Evolutionary conservation across 2,329 filamentous ascomycete genomes (phyloP), one percentile per base, ranked within the genome.

Genomic region (Pseudogymnoascus sp.): DNA sequence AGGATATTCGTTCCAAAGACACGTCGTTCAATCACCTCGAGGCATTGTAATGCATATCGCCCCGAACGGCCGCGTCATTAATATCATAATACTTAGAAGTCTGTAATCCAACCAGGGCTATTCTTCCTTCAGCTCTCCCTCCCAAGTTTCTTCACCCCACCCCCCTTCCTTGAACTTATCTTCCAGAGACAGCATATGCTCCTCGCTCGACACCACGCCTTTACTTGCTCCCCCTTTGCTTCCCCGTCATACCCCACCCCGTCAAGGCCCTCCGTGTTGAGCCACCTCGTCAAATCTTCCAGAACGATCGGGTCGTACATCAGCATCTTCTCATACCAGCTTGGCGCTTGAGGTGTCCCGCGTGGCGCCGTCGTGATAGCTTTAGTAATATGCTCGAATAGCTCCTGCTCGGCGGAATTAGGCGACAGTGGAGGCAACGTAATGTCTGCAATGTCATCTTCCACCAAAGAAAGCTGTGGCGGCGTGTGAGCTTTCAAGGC

Each of bases 291-390:
- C 12, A 99, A 78, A 66, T 97, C 92, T 74, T 97, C 93, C 0
- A 97, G 75, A 1, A 94, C 81, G 44, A 99, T 88, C 0, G 93
- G 91, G 69, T 97, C 92, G 72, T 95, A 97, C 72, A 97, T 84
- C 5, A 97, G 79, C 55, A 99, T 97, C 76, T 92, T 95, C 74
- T 97, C 91, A 68, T 95, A 81, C 90, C 92, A 97, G 2, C 84
- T 91, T 12, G 84, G 85, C 2, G 80, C 72, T 5, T 66, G 65
- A 0, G 80, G 75, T 3, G 68, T 77, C 0, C 81, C 79, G 10
- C 77, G 78, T 2, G 84, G 79, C 3, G 79, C 77, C 0, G 76
- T 75, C 7, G 70, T 81, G 8, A 88, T 76, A 0, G 84, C 84
- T 39, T 76, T 75, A 0, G 81, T 82, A 60, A 88, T 85, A 65